Percentiles rank a stretch among this genome's conserved stretches.
These are phyloP conservation scores for Botrytis galanthina DNA, from an alignment of 2,329 filamentous ascomycete species.

Conservation along the genomic window DNA sequence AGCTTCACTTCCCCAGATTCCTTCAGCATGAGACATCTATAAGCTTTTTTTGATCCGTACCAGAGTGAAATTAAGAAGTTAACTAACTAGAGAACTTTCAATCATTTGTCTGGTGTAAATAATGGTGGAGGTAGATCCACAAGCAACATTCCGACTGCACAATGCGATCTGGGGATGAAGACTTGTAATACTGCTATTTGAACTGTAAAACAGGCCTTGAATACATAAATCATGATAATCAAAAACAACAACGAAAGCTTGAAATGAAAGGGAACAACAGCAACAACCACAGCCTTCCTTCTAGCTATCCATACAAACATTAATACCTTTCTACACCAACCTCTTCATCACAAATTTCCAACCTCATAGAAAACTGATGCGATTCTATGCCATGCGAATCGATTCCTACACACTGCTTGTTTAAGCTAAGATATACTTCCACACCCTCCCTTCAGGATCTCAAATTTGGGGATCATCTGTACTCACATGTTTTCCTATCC, in stretches of 20 bases:
- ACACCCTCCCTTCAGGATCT: not conserved
- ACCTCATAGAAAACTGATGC: not conserved
- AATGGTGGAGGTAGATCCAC: accelerated
- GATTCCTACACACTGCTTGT: not conserved
- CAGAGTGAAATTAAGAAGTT: not conserved
- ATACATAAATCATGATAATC: not conserved
- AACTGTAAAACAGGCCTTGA: not conserved
- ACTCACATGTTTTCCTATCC: accelerated
- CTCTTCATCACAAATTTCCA: not conserved
- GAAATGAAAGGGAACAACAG: not conserved
- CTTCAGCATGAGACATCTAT: not conserved
- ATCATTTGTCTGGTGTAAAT: not conserved
- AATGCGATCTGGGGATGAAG: not conserved
- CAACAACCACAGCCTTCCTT: not conserved
- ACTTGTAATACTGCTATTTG: not conserved
- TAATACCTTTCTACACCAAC: not conserved
- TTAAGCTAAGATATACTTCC: not conserved
- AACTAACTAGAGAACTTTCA: accelerated
- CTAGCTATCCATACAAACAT: not conserved
- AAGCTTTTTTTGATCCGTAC: accelerated
- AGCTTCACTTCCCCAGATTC: too few relatives aligned
- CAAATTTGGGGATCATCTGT: not conserved
- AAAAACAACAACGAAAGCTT: not conserved
- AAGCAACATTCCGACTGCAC: not conserved
- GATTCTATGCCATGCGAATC: not conserved